Evolutionary conservation across 2,329 filamentous ascomycete species (phyloP), one percentile per base, ranked within the genome.

Genomic region (Exophiala alcalophila): DNA sequence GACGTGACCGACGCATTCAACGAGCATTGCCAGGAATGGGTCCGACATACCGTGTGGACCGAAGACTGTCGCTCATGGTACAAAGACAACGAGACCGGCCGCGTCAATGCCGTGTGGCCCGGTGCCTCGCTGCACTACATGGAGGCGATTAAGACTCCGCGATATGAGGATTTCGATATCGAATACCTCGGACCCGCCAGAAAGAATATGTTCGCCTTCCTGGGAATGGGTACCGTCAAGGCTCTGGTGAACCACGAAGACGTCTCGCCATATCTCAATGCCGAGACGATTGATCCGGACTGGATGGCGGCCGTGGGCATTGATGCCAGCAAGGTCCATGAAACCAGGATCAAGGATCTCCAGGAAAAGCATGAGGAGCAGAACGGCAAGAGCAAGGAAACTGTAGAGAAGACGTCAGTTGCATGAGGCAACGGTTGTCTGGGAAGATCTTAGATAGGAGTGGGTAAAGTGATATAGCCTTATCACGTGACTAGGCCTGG

Each of bases 111-210:
- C 3, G 60, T 77, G 1, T 77, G 68, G 66, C 73, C 74, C 0
- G 74, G 73, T 3, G 68, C 64, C 3, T 70, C 66, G 0, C 64
- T 76, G 28, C 72, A 76, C 40, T 76, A 74, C 46, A 60, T 65
- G 23, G 62, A 70, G 41, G 52, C 63, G 2, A 66, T 71, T 44
- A 58, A 63, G 29, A 51, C 58, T 5, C 66, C 66, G 3, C 60
- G 69, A 18, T 70, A 61, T 41, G 68, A 71, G 55, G 68, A 72
- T 49, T 71, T 66, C 51, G 64, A 67, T n/a, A 67, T 68, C 44
- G 63, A 56, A 2, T 71, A 70, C 40, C 55, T 53, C 4, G 53
- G 50, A 8, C 50, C 48, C 2, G 49, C 27, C 21, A 55, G 47
- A 40, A 53, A 53, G 50, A 55, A 59, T 19, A 45, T 36, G 44